These are phyloP conservation scores for Phlebiopsis gigantea DNA, from an alignment of 768 basidiomycete genomes.

Conservation along the genomic window DNA sequence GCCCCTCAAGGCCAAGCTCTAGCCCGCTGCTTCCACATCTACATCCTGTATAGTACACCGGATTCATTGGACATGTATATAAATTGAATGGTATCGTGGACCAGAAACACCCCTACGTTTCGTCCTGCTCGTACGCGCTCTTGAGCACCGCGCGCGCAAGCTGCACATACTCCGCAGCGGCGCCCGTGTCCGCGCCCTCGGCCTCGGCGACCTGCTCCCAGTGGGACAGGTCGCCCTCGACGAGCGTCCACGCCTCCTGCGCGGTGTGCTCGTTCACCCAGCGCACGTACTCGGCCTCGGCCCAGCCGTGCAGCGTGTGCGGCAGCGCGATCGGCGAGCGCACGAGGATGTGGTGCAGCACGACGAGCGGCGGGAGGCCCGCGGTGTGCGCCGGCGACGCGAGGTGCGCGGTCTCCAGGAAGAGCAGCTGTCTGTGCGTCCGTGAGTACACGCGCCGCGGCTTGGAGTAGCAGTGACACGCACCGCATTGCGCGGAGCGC, in stretches of 20 bases:
- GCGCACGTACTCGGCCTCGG: slow-evolving; percentile 91
- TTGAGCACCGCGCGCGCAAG: slow-evolving; percentile 65
- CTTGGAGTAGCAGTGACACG: slow-evolving; percentile 16
- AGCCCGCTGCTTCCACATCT: slow-evolving; percentile 12
- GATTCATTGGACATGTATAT: background rate
- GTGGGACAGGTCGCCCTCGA: slow-evolving; percentile 72
- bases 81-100: background rate
- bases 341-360: slow-evolving; percentile 90
- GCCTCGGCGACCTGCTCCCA: slow-evolving; percentile 72
- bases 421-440: slow-evolving; percentile 68
- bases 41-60: background rate
- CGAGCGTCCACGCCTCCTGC: slow-evolving; percentile 71
- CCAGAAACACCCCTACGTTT: background rate
- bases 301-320: slow-evolving; percentile 88
- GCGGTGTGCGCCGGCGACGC: slow-evolving; percentile 60
- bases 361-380: slow-evolving; percentile 81
- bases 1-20: slow-evolving; percentile 37
- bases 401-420: slow-evolving; percentile 75
- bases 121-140: slow-evolving; percentile 26
- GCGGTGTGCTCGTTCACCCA: slow-evolving; percentile 92
- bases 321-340: slow-evolving; percentile 83
- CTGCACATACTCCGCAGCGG: slow-evolving; percentile 55
- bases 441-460: background rate
- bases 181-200: slow-evolving; percentile 41
- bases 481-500: slow-evolving; percentile 84